A percentile compares a stretch with the other conserved stretches of the same genome.
Conservation (phyloP, 352 stramenopile genomes). For the Pythium aquatile region DNA sequence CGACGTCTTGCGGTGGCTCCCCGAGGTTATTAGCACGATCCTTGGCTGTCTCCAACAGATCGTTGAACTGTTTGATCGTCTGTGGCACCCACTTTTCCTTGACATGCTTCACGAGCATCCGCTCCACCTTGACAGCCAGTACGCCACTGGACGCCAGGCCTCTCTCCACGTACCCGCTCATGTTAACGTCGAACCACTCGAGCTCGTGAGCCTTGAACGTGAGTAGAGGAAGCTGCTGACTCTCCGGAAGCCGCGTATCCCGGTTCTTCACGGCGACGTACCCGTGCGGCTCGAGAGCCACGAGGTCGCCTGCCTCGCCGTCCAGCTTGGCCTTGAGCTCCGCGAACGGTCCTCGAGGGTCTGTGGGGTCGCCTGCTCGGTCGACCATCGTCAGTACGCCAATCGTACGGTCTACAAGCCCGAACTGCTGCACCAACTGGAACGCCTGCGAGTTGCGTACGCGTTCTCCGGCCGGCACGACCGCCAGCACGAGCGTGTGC, state of each 20-base stretch:
- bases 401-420: constrained; percentile 35
- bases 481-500: constrained; percentile 42
- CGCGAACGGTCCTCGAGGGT: constrained; percentile 27
- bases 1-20: not conserved
- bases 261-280: constrained; percentile 45
- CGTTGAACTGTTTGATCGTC: constrained; percentile 15
- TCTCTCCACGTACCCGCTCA: constrained; percentile 28
- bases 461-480: constrained; percentile 35
- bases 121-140: constrained; percentile 32
- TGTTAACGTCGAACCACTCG: constrained; percentile 30
- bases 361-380: constrained; percentile 25
- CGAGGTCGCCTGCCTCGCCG: constrained; percentile 30
- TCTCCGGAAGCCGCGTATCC: constrained; percentile 22
- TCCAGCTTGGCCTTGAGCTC: constrained; percentile 31
- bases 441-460: constrained; percentile 44
- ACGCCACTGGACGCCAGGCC: constrained; percentile 30
- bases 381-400: constrained; percentile 50
- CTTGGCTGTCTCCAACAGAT: not conserved
- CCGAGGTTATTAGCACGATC: not conserved
- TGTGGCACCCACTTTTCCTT: constrained; percentile 29
- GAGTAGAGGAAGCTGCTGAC: constrained; percentile 22
- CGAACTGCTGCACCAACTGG: constrained; percentile 41
- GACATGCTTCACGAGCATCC: constrained; percentile 37
- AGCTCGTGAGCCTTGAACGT: constrained; percentile 29
- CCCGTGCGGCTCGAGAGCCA: constrained; percentile 35